Evolutionary conservation across 495 filamentous ascomycete species (phyloP).

Genomic region (Tuber indicum): DNA sequence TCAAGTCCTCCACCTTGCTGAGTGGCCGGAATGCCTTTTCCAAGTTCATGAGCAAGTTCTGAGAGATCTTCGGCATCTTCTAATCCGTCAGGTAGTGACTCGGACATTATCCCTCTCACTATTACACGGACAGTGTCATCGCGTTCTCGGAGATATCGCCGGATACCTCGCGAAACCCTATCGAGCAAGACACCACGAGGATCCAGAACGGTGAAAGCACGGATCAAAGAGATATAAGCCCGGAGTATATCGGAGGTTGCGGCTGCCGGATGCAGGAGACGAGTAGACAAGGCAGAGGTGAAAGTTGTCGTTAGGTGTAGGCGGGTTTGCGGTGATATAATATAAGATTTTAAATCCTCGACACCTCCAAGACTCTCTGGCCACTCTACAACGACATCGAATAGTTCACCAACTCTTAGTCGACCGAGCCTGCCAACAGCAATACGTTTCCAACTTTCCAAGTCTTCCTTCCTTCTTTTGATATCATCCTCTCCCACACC

Average conservation of each 20-base stretch:
- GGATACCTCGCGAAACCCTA: slow-evolving; percentile 73
- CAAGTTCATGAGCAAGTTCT: slow-evolving; percentile 70
- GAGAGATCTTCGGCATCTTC: slow-evolving; percentile 49
- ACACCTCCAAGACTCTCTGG: slow-evolving; percentile 72
- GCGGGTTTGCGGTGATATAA: slow-evolving; percentile 52
- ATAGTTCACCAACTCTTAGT: slow-evolving; percentile 73
- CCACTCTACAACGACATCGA: slow-evolving; percentile 83
- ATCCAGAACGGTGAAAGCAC: slow-evolving; percentile 81
- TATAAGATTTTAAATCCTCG: slow-evolving; percentile 59
- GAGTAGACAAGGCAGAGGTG: slow-evolving; percentile 57
- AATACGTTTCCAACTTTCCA: slow-evolving; percentile 76
- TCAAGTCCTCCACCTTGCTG: slow-evolving; percentile 43
- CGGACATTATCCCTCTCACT: slow-evolving; percentile 74
- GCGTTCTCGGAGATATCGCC: slow-evolving; percentile 82
- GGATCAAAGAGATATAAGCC: slow-evolving; percentile 87
- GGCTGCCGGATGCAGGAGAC: slow-evolving; percentile 78
- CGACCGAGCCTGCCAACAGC: slow-evolving; percentile 69
- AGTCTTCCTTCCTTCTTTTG: slow-evolving; percentile 46
- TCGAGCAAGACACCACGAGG: slow-evolving; percentile 85
- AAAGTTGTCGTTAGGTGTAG: slow-evolving; percentile 66
- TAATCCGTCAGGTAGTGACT: slow-evolving; percentile 43
- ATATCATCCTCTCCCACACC: slow-evolving; percentile 39
- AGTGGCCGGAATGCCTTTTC: slow-evolving; percentile 47
- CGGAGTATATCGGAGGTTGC: slow-evolving; percentile 84
- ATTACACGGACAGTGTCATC: slow-evolving; percentile 87